phyloP scores from a whole-genome alignment of 179 eudicot genomes.

The Vitellaria paradoxa region DNA sequence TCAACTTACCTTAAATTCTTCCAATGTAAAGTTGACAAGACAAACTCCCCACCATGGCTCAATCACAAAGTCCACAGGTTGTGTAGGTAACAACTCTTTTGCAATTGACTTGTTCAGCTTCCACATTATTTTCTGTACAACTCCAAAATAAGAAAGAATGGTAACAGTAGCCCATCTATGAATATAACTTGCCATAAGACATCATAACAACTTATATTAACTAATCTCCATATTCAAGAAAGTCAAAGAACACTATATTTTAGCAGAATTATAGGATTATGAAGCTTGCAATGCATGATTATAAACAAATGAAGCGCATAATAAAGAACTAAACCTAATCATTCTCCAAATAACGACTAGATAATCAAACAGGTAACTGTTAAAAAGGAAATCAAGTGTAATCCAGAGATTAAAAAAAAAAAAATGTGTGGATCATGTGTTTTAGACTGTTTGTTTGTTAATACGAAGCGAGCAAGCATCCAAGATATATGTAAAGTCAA shows the following conservation, averaged over 20 bases:
- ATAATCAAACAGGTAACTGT: background rate
- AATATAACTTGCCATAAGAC: constrained; percentile 3
- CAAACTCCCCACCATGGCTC: constrained; percentile 99
- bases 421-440: background rate
- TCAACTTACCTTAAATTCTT: constrained; percentile 88
- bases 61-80: constrained; percentile 80
- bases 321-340: background rate
- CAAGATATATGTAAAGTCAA: background rate
- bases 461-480: background rate
- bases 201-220: background rate
- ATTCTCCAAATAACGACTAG: background rate
- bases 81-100: constrained; percentile 84
- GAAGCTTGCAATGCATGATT: background rate
- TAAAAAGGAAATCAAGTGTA: constrained; percentile 1
- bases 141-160: constrained; percentile 36
- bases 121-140: constrained; percentile 96
- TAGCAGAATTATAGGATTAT: background rate
- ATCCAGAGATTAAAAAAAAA: background rate
- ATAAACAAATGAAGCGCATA: background rate
- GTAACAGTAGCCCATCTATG: background rate
- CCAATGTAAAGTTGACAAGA: constrained; percentile 93
- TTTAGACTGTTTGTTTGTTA: background rate
- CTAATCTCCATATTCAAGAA: background rate
- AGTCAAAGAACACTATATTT: background rate
- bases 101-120: constrained; percentile 97